Conservation (phyloP, 805 yeast genomes). For the Candida quercuum region DNA sequence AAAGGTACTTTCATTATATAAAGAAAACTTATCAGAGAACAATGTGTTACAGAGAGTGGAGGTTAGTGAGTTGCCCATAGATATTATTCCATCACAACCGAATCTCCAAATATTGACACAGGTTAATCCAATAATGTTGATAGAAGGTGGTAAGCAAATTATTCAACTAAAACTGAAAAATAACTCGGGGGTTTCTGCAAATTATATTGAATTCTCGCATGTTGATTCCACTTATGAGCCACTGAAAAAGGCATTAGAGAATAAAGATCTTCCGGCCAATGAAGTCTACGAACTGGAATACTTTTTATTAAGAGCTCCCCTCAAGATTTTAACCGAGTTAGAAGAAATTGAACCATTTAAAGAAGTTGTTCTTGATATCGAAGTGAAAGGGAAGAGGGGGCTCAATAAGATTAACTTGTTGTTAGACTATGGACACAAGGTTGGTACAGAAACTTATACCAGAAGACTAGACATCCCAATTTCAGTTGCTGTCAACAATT, state of each 20-base stretch:
- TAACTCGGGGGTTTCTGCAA: constrained; percentile 49
- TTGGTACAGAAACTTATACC: constrained; percentile 32
- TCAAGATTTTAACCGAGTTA: constrained; percentile 33
- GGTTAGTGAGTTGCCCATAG: constrained; percentile 24
- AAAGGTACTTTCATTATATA: constrained; percentile 6
- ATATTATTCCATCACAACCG: constrained; percentile 52
- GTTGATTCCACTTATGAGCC: constrained; percentile 72
- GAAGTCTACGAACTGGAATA: constrained; percentile 77
- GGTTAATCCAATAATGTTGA: constrained; percentile 56
- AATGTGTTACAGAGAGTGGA: constrained; percentile 14
- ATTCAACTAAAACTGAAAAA: constrained; percentile 53
- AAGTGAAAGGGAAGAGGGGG: constrained; percentile 68
- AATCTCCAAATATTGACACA: constrained; percentile 44
- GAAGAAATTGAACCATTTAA: constrained; percentile 26
- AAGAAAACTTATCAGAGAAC: constrained; percentile 12
- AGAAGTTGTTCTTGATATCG: constrained; percentile 46
- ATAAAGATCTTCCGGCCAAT: constrained; percentile 42
- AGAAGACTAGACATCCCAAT: constrained; percentile 66
- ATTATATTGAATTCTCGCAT: constrained; percentile 54
- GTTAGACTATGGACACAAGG: constrained; percentile 55
- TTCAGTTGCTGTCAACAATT: constrained; percentile 62
- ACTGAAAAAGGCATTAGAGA: constrained; percentile 47
- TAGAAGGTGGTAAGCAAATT: constrained; percentile 66
- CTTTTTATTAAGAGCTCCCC: constrained; percentile 53
- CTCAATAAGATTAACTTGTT: constrained; percentile 59